Evolutionary conservation across 495 filamentous ascomycete species (phyloP).

Genomic region (Extremus antarcticus): DNA sequence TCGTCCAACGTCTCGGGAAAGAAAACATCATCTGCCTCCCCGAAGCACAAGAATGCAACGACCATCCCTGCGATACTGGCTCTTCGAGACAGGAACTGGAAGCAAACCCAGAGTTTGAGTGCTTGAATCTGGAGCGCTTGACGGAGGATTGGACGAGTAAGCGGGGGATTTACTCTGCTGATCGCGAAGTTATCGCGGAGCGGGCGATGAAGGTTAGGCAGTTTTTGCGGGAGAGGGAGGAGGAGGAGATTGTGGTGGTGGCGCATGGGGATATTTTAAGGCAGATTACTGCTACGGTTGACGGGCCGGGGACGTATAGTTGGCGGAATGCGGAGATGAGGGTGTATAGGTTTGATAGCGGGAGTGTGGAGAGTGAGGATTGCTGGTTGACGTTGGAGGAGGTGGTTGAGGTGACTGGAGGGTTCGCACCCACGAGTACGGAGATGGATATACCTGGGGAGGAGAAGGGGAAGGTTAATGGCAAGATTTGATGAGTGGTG

Average conservation of each 20-base stretch:
- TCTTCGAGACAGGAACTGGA: constrained; percentile 1
- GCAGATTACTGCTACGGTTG: constrained; percentile 2
- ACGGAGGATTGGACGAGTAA: constrained; percentile 16
- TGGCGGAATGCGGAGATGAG: constrained; percentile 17
- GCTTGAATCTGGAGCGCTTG: constrained; percentile 9
- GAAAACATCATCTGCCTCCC: constrained; percentile 9
- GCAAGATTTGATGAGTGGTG: too few relatives aligned
- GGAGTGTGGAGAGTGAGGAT: constrained; percentile 2
- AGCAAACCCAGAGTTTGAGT: constrained; percentile 10
- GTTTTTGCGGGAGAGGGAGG: constrained; percentile 10
- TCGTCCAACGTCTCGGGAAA: constrained; percentile 10
- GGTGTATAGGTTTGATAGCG: constrained; percentile 5
- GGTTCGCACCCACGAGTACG: constrained; percentile 11
- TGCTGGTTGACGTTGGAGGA: constrained; percentile 9
- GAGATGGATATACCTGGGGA: constrained; percentile 10
- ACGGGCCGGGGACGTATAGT: constrained; percentile 1
- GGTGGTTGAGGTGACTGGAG: constrained; percentile 13
- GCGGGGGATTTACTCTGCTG: constrained; percentile 10
- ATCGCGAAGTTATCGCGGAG: not conserved
- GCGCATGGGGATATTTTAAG: constrained; percentile 17
- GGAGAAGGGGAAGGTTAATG: too few relatives aligned
- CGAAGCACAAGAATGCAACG: constrained; percentile 20
- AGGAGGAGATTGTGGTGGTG: constrained; percentile 17
- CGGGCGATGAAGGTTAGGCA: constrained; percentile 13
- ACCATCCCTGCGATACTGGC: constrained; percentile 19